Percentiles rank a stretch among this genome's conserved stretches.
Evolutionary conservation across 768 basidiomycete genomes (phyloP).

Genomic region (Leccinum variicolor): DNA sequence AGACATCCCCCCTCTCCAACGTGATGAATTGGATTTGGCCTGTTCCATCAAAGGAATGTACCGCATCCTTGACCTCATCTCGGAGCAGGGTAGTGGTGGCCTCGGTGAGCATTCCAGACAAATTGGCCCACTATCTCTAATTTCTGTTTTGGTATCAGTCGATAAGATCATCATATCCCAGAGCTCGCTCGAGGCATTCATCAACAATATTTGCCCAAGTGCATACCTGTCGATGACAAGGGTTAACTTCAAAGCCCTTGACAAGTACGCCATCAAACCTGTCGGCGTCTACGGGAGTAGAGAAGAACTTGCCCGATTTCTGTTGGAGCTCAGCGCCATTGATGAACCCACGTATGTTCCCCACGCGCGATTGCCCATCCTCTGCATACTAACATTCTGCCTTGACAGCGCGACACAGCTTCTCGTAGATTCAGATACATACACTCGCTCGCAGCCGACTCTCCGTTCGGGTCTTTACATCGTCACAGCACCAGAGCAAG

Average conservation of each 20-base stretch:
- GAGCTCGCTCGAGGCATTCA: slow-evolving; percentile 43
- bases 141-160: slow-evolving; percentile 33
- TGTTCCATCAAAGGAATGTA: slow-evolving; percentile 44
- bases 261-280: slow-evolving; percentile 43
- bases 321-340: slow-evolving; percentile 35
- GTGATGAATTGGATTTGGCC: slow-evolving; percentile 20
- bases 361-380: background rate
- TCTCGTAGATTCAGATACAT: slow-evolving; percentile 7
- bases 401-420: slow-evolving; percentile 12
- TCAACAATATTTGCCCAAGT: slow-evolving; percentile 47
- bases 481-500: slow-evolving; percentile 5
- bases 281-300: slow-evolving; percentile 59
- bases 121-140: background rate
- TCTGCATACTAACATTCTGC: slow-evolving; percentile 1
- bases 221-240: slow-evolving; percentile 53
- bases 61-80: slow-evolving; percentile 51
- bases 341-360: slow-evolving; percentile 38
- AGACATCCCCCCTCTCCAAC: slow-evolving; percentile 8
- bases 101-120: slow-evolving; percentile 36
- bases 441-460: slow-evolving; percentile 3
- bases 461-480: slow-evolving; percentile 25
- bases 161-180: slow-evolving; percentile 64
- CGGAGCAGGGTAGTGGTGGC: slow-evolving; percentile 48
- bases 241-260: slow-evolving; percentile 54
- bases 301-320: slow-evolving; percentile 45